phyloP scores from a whole-genome alignment of 2,329 filamentous ascomycete genomes.

The Cercospora citrullina region DNA sequence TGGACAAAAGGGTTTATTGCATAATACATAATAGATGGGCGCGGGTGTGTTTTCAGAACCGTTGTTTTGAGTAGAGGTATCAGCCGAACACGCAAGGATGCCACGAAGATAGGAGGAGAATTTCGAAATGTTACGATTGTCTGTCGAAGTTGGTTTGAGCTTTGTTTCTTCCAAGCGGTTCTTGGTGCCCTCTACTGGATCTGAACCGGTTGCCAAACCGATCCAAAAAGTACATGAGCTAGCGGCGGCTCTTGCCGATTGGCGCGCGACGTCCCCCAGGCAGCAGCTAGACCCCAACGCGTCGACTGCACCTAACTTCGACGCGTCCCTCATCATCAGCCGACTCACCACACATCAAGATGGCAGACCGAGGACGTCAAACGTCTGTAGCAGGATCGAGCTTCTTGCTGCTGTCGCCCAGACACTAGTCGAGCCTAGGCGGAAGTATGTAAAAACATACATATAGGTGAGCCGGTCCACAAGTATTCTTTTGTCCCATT shows the following conservation, averaged over 20 bases:
- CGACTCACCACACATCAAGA: neutral
- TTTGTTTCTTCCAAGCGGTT: neutral
- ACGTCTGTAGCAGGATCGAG: neutral
- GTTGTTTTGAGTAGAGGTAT: neutral
- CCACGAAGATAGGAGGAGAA: neutral
- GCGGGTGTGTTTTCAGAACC: neutral
- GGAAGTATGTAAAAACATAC: neutral
- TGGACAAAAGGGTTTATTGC: neutral
- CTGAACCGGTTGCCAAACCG: neutral
- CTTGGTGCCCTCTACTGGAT: neutral
- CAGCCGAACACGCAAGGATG: neutral
- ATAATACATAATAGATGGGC: neutral
- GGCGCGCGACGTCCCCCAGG: neutral
- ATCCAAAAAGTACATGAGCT: neutral
- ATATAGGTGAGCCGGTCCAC: neutral
- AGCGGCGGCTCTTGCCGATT: slow-evolving; percentile 2
- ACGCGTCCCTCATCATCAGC: neutral
- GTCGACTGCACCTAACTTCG: neutral
- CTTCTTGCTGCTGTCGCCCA: neutral
- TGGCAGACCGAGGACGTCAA: neutral
- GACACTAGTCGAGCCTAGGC: neutral
- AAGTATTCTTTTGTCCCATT: neutral
- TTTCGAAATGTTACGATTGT: neutral
- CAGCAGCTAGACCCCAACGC: neutral
- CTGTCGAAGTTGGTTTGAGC: neutral